Conservation (phyloP, 257 asterid species). For the Salvia miltiorrhiza region DNA sequence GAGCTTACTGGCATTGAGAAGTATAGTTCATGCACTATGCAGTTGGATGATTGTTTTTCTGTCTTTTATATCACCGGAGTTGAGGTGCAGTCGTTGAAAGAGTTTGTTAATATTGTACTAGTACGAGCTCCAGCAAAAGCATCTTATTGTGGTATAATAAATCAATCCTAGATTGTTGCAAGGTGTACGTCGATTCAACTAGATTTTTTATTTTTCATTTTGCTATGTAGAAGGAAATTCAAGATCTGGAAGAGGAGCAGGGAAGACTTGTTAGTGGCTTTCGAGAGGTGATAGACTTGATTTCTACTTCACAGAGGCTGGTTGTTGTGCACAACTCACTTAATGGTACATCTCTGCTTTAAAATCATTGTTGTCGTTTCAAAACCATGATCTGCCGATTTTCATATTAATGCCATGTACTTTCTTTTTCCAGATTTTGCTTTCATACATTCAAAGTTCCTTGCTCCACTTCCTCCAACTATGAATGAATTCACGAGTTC, state of each 20-base stretch:
- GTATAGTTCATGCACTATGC: background rate
- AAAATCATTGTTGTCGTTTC: slow-evolving; percentile 16
- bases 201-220: slow-evolving; percentile 17
- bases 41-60: slow-evolving; percentile 14
- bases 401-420: slow-evolving; percentile 11
- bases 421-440: slow-evolving; percentile 59
- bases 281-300: slow-evolving; percentile 84
- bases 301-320: slow-evolving; percentile 75
- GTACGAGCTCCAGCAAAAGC: slow-evolving; percentile 47
- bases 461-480: slow-evolving; percentile 71
- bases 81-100: slow-evolving; percentile 57
- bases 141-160: slow-evolving; percentile 57
- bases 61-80: slow-evolving; percentile 18
- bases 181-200: slow-evolving; percentile 15
- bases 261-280: slow-evolving; percentile 61
- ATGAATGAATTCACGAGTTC: slow-evolving; percentile 61
- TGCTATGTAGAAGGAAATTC: slow-evolving; percentile 60
- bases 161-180: slow-evolving; percentile 5
- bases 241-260: slow-evolving; percentile 54
- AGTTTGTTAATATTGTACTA: slow-evolving; percentile 58
- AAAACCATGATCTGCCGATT: background rate
- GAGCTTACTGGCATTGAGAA: slow-evolving; percentile 21
- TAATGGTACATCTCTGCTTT: slow-evolving; percentile 50
- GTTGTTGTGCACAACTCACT: slow-evolving; percentile 82
- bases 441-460: slow-evolving; percentile 66